Conservation (phyloP, 2,329 filamentous ascomycete species). For the Colletotrichum destructivum region DNA sequence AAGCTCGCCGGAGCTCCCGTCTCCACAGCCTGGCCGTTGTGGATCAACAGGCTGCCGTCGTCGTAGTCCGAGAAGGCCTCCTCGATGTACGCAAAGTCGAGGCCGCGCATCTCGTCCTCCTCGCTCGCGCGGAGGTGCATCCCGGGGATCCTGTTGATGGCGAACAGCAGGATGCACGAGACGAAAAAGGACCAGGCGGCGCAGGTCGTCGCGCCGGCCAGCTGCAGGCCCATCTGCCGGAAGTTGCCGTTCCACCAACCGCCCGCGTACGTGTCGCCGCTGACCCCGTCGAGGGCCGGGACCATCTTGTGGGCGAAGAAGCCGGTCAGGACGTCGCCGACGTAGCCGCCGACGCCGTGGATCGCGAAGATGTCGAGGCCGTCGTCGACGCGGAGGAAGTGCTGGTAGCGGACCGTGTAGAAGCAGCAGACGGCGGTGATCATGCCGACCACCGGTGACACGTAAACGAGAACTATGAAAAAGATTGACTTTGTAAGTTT, state of each 20-base stretch:
- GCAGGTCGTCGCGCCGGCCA: conserved; percentile 70
- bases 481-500: no score
- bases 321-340: conserved; percentile 71
- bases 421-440: conserved; percentile 64
- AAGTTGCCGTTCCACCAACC: conserved; percentile 68
- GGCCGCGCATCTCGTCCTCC: conserved; percentile 67
- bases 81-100: conserved; percentile 58
- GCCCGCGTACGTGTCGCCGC: conserved; percentile 56
- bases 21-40: conserved; percentile 29
- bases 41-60: conserved; percentile 15
- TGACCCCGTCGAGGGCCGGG: conserved; percentile 66
- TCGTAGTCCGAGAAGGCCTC: conserved; percentile 43
- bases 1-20: neutral
- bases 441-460: conserved; percentile 66
- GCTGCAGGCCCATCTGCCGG: conserved; percentile 69
- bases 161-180: conserved; percentile 66
- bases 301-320: conserved; percentile 68
- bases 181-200: conserved; percentile 69
- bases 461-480: conserved; percentile 61
- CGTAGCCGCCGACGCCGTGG: conserved; percentile 71
- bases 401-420: conserved; percentile 63
- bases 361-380: conserved; percentile 73
- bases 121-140: conserved; percentile 69
- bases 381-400: conserved; percentile 69
- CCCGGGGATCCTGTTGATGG: conserved; percentile 72